Conservation (phyloP, 1,284 basidiomycete genomes). For the Moesziomyces globuligerus region DNA sequence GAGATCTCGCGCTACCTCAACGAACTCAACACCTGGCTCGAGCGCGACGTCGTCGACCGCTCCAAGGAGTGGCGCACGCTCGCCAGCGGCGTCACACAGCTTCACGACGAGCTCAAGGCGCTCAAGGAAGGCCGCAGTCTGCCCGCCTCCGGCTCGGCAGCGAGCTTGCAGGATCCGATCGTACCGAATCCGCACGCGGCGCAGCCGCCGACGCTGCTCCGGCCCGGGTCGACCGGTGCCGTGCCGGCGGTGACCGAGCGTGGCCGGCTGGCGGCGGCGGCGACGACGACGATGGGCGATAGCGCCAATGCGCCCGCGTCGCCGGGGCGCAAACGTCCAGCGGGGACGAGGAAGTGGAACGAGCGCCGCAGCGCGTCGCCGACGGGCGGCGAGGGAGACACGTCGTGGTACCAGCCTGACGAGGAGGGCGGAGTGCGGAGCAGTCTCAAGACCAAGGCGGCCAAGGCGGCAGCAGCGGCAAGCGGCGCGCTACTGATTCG, state of each 20-base stretch:
- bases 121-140: conserved; percentile 35
- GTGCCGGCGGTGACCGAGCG: conserved; percentile 21
- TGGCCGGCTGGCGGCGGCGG: conserved; percentile 6
- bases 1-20: conserved; percentile 62
- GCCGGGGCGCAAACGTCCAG: conserved; percentile 13
- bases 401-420: conserved; percentile 38
- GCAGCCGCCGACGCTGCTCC: conserved; percentile 18
- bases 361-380: conserved; percentile 22
- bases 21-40: conserved; percentile 62
- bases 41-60: conserved; percentile 55
- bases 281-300: conserved; percentile 18
- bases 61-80: conserved; percentile 58
- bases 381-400: conserved; percentile 12
- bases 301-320: conserved; percentile 13
- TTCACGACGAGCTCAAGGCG: conserved; percentile 52
- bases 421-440: conserved; percentile 9
- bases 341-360: conserved; percentile 36
- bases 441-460: conserved; percentile 25
- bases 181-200: conserved; percentile 5
- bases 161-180: not conserved
- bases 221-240: conserved; percentile 20
- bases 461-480: conserved; percentile 29
- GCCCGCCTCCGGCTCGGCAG: not conserved
- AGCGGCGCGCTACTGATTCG: conserved; percentile 46
- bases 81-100: conserved; percentile 51